A percentile compares a stretch with the other conserved stretches of the same genome.
Conservation (phyloP, 2,329 filamentous ascomycete species). For the Aspergillus bombycis region DNA sequence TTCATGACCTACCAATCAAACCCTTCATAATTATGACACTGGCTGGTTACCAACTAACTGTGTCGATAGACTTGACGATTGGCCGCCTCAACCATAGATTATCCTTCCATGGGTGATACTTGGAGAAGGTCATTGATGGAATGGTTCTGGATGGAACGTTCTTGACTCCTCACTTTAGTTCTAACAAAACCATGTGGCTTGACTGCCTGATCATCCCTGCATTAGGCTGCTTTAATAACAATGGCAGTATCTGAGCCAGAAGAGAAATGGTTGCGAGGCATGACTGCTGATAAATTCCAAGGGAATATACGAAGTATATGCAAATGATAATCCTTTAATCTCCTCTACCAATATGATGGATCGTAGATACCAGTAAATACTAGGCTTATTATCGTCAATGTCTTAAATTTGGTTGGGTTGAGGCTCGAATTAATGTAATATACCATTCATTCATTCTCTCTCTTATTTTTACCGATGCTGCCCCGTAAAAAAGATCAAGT, state of each 20-base stretch:
- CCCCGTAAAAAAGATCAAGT: constrained; percentile 1
- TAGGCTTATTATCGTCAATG: not conserved
- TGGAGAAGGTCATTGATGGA: constrained; percentile 6
- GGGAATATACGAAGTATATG: not conserved
- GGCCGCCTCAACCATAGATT: not conserved
- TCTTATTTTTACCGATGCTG: not conserved
- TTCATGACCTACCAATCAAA: not conserved
- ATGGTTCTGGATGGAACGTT: constrained; percentile 6
- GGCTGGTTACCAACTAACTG: not conserved
- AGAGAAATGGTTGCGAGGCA: constrained; percentile 2
- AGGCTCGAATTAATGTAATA: not conserved
- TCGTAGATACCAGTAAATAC: not conserved
- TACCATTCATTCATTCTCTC: not conserved
- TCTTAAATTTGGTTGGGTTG: not conserved
- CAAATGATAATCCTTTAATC: not conserved
- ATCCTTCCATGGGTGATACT: constrained; percentile 3
- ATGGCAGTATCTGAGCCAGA: not conserved
- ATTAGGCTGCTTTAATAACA: not conserved
- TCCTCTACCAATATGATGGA: not conserved
- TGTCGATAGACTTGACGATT: not conserved
- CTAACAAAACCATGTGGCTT: not conserved
- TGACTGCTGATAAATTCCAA: not conserved
- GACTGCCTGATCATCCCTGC: not conserved
- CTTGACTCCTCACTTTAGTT: not conserved
- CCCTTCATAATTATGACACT: not conserved